Evolutionary conservation across 352 stramenopile species (phyloP).

Genomic region (Peronospora tabacina): DNA sequence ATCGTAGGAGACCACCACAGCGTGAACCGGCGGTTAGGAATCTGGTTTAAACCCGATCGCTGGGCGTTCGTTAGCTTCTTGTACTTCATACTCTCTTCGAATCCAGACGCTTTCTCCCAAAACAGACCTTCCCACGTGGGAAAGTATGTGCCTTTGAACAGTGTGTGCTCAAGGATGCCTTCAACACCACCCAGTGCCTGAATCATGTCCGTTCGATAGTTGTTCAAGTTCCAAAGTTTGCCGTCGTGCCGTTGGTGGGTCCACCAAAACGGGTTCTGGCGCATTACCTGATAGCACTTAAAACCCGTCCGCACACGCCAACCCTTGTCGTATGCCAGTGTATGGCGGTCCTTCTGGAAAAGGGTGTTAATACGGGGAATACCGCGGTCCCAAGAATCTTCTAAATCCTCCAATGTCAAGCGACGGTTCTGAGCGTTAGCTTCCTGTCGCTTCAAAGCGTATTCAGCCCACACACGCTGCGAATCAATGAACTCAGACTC

Average conservation of each 20-base stretch:
- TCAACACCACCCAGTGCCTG: slow-evolving; percentile 98
- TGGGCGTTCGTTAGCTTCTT: slow-evolving; percentile 99
- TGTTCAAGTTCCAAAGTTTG: slow-evolving; percentile 99
- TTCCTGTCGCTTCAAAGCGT: slow-evolving; percentile 98
- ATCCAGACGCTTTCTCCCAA: slow-evolving; percentile 98
- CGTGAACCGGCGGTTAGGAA: slow-evolving; percentile 99
- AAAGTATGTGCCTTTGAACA: slow-evolving; percentile 99
- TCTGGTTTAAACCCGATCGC: slow-evolving; percentile 99
- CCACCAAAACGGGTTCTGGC: slow-evolving; percentile 99
- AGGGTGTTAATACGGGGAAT: slow-evolving; percentile 96
- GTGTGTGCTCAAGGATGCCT: slow-evolving; percentile 99
- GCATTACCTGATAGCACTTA: slow-evolving; percentile 97
- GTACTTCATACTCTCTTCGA: slow-evolving; percentile 95
- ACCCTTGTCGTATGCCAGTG: slow-evolving; percentile 99
- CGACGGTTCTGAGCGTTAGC: slow-evolving; percentile 98
- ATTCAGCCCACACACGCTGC: slow-evolving; percentile 99
- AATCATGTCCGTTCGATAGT: slow-evolving; percentile 99
- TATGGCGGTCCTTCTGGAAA: slow-evolving; percentile 98
- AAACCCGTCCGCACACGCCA: slow-evolving; percentile 98
- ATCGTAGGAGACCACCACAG: slow-evolving; percentile 99
- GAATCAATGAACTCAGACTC: slow-evolving; percentile 99
- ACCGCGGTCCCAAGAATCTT: slow-evolving; percentile 99
- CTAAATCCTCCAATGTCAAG: slow-evolving; percentile 98
- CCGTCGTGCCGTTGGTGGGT: slow-evolving; percentile 98
- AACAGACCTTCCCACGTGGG: slow-evolving; percentile 99